Percentiles rank a stretch among this genome's conserved stretches.
Evolutionary conservation across 1,284 basidiomycete species (phyloP).

Genomic region (Phellopilus nigrolimitatus): DNA sequence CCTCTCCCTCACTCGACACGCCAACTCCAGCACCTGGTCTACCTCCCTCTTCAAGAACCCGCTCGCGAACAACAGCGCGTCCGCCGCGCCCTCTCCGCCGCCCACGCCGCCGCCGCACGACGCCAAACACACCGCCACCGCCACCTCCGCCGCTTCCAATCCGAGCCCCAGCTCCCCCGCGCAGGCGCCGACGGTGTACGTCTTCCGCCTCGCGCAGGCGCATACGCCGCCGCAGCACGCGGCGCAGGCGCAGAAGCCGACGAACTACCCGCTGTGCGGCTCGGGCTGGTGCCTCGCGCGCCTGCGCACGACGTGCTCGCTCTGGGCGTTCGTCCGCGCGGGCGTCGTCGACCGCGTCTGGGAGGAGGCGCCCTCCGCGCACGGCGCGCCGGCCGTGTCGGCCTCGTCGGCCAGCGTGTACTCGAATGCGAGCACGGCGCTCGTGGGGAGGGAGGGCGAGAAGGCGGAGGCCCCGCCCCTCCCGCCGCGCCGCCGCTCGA

Average conservation of each 20-base stretch:
- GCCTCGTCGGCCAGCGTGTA: conserved; percentile 16
- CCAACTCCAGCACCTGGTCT: conserved; percentile 44
- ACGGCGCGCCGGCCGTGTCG: conserved; percentile 26
- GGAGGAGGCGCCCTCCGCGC: conserved; percentile 74
- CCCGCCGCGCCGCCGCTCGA: conserved; percentile 29
- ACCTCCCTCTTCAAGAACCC: conserved; percentile 53
- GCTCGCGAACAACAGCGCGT: conserved; percentile 31
- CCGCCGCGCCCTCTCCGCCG: conserved; percentile 25
- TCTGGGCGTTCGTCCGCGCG: conserved; percentile 86
- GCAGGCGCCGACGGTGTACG: conserved; percentile 42
- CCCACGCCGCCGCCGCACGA: conserved; percentile 29
- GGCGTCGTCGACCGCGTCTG: conserved; percentile 81
- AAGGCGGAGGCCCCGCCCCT: conserved; percentile 27
- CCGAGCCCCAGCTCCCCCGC: conserved; percentile 20
- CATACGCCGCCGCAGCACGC: conserved; percentile 23
- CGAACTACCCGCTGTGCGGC: conserved; percentile 69
- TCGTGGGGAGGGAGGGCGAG: conserved; percentile 17
- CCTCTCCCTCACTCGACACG: conserved; percentile 26
- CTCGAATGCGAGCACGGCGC: conserved; percentile 16
- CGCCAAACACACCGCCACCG: no score
- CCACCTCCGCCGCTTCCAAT: no score
- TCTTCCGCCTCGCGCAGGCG: conserved; percentile 50
- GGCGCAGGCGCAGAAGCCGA: conserved; percentile 23
- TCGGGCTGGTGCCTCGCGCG: conserved; percentile 76
- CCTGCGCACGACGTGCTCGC: conserved; percentile 81